Percentiles rank a stretch among this genome's conserved stretches.
Evolutionary conservation across 306 rosid genomes (phyloP).

Genomic region (Albizia julibrissin): DNA sequence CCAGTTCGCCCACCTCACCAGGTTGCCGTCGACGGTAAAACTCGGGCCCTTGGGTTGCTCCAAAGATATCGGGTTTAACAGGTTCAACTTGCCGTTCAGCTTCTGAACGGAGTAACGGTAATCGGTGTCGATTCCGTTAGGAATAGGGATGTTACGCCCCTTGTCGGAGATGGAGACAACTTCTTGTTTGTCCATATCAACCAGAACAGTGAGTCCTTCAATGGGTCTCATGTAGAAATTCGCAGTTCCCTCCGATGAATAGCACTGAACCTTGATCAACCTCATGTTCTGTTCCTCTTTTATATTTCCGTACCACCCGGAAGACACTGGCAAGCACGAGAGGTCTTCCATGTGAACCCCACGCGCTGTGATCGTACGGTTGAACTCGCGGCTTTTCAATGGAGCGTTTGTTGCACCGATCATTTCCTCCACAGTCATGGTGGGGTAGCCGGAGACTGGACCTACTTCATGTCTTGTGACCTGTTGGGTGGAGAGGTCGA

Average conservation of each 20-base stretch:
- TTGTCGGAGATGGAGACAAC: conserved; percentile 61
- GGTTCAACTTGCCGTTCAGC: conserved; percentile 42
- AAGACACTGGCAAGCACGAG: conserved; percentile 65
- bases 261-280: conserved; percentile 81
- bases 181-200: conserved; percentile 60
- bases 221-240: conserved; percentile 95
- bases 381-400: conserved; percentile 48
- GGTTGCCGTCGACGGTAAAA: conserved; percentile 61
- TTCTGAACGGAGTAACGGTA: conserved; percentile 67
- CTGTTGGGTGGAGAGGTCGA: conserved; percentile 46
- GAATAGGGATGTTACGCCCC: conserved; percentile 65
- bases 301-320: conserved; percentile 72
- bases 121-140: conserved; percentile 66
- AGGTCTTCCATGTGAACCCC: conserved; percentile 68
- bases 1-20: conserved; percentile 90
- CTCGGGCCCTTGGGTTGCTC: conserved; percentile 91
- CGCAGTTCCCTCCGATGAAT: conserved; percentile 64
- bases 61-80: conserved; percentile 73
- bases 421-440: conserved; percentile 70
- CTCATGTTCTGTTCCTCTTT: conserved; percentile 69
- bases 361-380: conserved; percentile 56
- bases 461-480: conserved; percentile 15
- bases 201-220: conserved; percentile 75
- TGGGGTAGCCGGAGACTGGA: conserved; percentile 58
- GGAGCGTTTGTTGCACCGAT: conserved; percentile 46